A percentile compares a stretch with the other conserved stretches of the same genome.
Evolutionary conservation across 306 rosid species (phyloP).

Genomic region (Rosa multiflora): DNA sequence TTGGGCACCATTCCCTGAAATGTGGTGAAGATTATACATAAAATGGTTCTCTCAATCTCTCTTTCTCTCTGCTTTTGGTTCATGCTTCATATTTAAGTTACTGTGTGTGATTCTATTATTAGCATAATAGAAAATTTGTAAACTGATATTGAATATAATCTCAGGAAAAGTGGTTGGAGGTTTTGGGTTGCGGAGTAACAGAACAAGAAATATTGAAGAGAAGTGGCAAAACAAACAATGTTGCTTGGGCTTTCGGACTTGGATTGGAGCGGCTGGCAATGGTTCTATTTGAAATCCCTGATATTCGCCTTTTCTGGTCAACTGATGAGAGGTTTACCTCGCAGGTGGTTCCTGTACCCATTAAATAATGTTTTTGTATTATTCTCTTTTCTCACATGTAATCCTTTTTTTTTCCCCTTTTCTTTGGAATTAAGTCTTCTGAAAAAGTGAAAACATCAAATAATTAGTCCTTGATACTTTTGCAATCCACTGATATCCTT

Average conservation of each 20-base stretch:
- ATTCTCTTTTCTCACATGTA: constrained; percentile 14
- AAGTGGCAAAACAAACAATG: constrained; percentile 69
- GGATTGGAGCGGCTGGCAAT: constrained; percentile 96
- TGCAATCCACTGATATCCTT: constrained; percentile 12
- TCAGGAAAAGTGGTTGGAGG: constrained; percentile 96
- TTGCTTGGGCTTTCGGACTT: constrained; percentile 99
- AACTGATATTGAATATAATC: constrained; percentile 2
- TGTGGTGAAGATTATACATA: background rate
- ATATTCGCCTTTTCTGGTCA: constrained; percentile 96
- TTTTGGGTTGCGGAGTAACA: constrained; percentile 96
- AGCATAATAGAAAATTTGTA: background rate
- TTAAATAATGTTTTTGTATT: constrained; percentile 10
- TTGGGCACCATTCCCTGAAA: background rate
- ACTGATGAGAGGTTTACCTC: constrained; percentile 88
- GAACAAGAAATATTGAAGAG: constrained; percentile 89
- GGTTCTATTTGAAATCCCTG: constrained; percentile 98
- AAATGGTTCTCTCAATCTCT: no score
- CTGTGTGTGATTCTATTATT: background rate
- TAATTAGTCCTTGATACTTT: constrained; percentile 21
- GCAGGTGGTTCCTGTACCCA: constrained; percentile 58
- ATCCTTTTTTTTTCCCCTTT: background rate
- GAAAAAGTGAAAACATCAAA: constrained; percentile 9
- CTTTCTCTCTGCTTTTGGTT: background rate
- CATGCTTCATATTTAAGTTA: constrained; percentile 1
- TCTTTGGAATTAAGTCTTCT: constrained; percentile 11